phyloP scores from a whole-genome alignment of 164 flowering plant genomes.

The Houttuynia cordata region DNA sequence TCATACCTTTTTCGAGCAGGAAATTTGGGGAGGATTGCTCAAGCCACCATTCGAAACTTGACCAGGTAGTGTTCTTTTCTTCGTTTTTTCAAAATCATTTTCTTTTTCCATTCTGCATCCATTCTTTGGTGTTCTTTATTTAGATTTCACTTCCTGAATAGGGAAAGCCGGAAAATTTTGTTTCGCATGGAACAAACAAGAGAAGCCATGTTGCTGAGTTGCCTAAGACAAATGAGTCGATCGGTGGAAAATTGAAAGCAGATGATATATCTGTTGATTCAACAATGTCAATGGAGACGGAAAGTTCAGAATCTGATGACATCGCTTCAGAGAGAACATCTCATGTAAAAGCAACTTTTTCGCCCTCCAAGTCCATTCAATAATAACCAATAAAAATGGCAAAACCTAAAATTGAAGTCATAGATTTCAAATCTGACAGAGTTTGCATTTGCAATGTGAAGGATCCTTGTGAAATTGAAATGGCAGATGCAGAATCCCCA shows the following conservation, averaged over 20 bases:
- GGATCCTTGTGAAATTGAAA: constrained; percentile 10
- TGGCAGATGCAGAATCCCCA: constrained; percentile 12
- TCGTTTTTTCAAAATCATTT: background rate
- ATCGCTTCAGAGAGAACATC: background rate
- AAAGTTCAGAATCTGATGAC: background rate
- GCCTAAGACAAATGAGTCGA: background rate
- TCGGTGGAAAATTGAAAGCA: constrained; percentile 1
- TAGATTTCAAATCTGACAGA: background rate
- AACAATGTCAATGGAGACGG: constrained; percentile 4
- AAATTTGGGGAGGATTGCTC: constrained; percentile 4
- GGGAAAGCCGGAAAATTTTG: background rate
- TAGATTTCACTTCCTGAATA: too few relatives aligned
- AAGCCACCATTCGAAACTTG: constrained; percentile 1
- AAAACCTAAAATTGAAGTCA: background rate
- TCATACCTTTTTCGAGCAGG: background rate
- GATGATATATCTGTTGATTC: constrained; percentile 1
- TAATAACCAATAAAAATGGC: background rate
- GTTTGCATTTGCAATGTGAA: constrained; percentile 1
- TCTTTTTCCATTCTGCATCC: background rate
- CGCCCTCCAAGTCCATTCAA: background rate
- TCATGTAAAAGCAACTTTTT: background rate
- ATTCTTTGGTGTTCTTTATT: background rate
- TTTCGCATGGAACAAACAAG: constrained; percentile 1
- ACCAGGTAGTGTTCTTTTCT: constrained; percentile 2
- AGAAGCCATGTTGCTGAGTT: constrained; percentile 1